These are phyloP conservation scores for Colletotrichum graminicola DNA, from an alignment of 2,329 filamentous ascomycete genomes.

Conservation along the genomic window DNA sequence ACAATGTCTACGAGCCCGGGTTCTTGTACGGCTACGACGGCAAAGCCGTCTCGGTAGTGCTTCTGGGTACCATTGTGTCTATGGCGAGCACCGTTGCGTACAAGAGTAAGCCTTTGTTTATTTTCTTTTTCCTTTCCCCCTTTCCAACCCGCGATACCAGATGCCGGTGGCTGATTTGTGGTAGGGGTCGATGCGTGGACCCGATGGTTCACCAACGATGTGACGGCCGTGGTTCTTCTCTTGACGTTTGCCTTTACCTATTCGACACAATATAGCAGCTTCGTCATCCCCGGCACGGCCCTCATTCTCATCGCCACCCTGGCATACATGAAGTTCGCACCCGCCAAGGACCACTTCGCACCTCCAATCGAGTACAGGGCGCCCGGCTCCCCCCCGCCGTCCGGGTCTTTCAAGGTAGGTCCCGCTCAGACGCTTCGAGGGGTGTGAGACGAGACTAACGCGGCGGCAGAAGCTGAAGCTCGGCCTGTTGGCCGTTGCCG, in stretches of 20 bases:
- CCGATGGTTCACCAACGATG: conserved; percentile 49
- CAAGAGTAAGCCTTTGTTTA: conserved; percentile 45
- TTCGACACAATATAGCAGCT: conserved; percentile 43
- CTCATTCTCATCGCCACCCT: conserved; percentile 48
- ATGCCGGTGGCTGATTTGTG: not conserved
- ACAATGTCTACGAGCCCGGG: conserved; percentile 47
- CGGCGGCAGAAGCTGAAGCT: conserved; percentile 24
- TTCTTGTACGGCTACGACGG: conserved; percentile 44
- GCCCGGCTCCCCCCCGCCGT: conserved; percentile 1
- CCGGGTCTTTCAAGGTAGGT: conserved; percentile 1
- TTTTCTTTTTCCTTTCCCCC: too few relatives aligned
- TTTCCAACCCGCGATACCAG: not conserved
- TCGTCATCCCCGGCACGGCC: conserved; percentile 47
- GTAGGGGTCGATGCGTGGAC: conserved; percentile 49
- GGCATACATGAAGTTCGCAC: conserved; percentile 47
- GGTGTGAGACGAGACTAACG: not conserved
- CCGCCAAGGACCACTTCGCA: conserved; percentile 38
- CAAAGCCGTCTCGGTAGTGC: conserved; percentile 47
- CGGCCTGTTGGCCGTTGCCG: conserved; percentile 24
- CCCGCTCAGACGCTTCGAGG: not conserved
- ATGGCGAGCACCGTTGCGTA: conserved; percentile 49
- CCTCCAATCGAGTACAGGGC: not conserved
- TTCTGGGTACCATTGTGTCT: conserved; percentile 48
- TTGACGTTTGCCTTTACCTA: conserved; percentile 47
- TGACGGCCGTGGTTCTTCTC: conserved; percentile 48